Base-by-base conservation (phyloP, 2,329 filamentous ascomycete species). In the Paramyrothecium roridum region DNA sequence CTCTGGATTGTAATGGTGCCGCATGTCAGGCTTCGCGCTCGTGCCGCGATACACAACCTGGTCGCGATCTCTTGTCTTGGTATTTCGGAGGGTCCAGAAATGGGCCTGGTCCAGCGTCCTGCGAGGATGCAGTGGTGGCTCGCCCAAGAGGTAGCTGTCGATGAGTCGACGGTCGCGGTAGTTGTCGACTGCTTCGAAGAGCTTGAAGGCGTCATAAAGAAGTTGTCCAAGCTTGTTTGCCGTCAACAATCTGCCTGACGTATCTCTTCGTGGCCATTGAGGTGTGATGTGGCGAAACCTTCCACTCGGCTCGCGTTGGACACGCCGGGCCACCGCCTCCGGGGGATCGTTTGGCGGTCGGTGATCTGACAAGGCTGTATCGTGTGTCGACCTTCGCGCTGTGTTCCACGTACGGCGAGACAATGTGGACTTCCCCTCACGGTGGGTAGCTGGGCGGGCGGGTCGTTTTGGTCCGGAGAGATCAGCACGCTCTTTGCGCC, bases 91-190 rank as follows among this genome's bases (percentile, higher is more conserved):
- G 6, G 52, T 48, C 52, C 52, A 53, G 26, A 48, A 53, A 23
- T 53, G 47, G 6, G 52, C 34, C 30, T 53, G 52, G 19, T 53
- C 52, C 12, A 53, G 26, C 13, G 52, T 53, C 11, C 52, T 16
- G 7, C 52, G 52, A 7, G 52, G 52, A 22, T 53, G 52, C 23
- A 53, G 30, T 8, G 52, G 40, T 8, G 52, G 52, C 3, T 30
- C 26, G 12, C 26, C 52, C 16, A 53, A 26, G 22, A 53, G 52
- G 45, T 53, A 53, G 45, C 30, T 53, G n/a, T 53, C 52, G 17
- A 53, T 53, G 13, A 53, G 45, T 7, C 47, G 46, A 19, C 52
- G 40, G 19, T 53, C 52, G 19, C 52, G 52, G n/a, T 53, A 53
- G 43, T 48, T 53, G 45, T 53, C 47, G 7, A 53, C 48, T 7